These are phyloP conservation scores for Chlorella sp. DNA, from an alignment of 139 green algal species.

Conservation along the genomic window DNA sequence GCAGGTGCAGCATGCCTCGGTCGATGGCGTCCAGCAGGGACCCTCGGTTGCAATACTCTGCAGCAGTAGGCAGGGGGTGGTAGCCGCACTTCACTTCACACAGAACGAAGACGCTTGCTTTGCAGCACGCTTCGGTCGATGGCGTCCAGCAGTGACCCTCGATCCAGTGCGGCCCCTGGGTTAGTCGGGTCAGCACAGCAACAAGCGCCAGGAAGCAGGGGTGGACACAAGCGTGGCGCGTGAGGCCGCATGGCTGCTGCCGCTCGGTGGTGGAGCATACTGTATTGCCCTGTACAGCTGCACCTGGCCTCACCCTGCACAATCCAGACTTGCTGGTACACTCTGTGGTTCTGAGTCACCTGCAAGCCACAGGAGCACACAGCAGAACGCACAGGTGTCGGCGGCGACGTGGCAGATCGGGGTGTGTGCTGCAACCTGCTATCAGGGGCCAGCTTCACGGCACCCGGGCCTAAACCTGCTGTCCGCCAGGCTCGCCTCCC, in stretches of 20 bases:
- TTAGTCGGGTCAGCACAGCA: too few relatives aligned
- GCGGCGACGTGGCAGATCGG: not conserved
- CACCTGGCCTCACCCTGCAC: not conserved
- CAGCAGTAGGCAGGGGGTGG: too few relatives aligned
- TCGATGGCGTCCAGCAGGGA: constrained; percentile 26
- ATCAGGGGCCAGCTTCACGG: too few relatives aligned
- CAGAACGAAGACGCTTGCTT: not conserved
- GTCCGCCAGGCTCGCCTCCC: too few relatives aligned
- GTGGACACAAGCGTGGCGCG: too few relatives aligned
- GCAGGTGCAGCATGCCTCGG: not conserved
- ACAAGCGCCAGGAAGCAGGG: too few relatives aligned
- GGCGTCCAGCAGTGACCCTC: not conserved
- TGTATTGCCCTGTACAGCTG: too few relatives aligned
- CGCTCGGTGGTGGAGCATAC: too few relatives aligned
- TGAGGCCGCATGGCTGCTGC: too few relatives aligned
- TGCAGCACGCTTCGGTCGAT: not conserved
- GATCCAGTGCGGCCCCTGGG: not conserved
- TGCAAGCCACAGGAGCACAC: not conserved
- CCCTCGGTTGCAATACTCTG: constrained; percentile 5
- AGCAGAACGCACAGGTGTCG: not conserved
- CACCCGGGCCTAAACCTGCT: too few relatives aligned
- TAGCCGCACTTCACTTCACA: too few relatives aligned
- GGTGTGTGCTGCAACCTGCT: too few relatives aligned
- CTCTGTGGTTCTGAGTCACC: not conserved
- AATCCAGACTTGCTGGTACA: constrained; percentile 26